Conservation (phyloP, 228 moss, liverwort and hornwort species). For the Sphagnum fallax region DNA sequence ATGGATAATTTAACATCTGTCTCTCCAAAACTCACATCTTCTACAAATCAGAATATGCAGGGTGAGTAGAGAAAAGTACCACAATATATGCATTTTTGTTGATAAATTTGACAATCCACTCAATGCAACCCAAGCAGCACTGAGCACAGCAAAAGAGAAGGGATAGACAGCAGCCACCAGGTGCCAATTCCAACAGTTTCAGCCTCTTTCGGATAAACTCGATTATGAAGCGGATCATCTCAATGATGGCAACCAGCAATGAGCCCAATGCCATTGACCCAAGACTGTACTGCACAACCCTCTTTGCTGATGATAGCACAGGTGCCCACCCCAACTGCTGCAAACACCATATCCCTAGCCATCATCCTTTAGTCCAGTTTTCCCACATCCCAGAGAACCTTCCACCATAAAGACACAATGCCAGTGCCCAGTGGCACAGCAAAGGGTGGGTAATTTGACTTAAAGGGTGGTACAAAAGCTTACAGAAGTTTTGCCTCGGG, state of each 20-base stretch:
- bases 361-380: too few species aligned
- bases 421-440: too few species aligned
- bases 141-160: conserved; percentile 75
- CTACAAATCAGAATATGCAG: too few species aligned
- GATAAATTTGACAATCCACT: conserved; percentile 91
- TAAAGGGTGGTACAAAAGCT: conserved; percentile 13
- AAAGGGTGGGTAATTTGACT: too few species aligned
- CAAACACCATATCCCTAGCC: too few species aligned
- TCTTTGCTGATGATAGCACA: conserved; percentile 68
- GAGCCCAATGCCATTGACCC: conserved; percentile 93
- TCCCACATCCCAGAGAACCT: too few species aligned
- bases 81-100: conserved; percentile 94
- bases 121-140: conserved; percentile 89
- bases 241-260: conserved; percentile 71
- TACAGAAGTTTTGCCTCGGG: conserved; percentile 70
- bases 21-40: too few species aligned
- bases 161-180: conserved; percentile 73
- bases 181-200: conserved; percentile 53
- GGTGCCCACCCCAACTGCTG: conserved; percentile 55
- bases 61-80: conserved; percentile 19
- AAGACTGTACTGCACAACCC: conserved; percentile 76
- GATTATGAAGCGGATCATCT: conserved; percentile 81
- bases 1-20: too few species aligned
- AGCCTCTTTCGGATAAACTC: conserved; percentile 68
- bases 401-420: too few species aligned